phyloP scores from a whole-genome alignment of 1,284 basidiomycete species.

The Mycena sp. region DNA sequence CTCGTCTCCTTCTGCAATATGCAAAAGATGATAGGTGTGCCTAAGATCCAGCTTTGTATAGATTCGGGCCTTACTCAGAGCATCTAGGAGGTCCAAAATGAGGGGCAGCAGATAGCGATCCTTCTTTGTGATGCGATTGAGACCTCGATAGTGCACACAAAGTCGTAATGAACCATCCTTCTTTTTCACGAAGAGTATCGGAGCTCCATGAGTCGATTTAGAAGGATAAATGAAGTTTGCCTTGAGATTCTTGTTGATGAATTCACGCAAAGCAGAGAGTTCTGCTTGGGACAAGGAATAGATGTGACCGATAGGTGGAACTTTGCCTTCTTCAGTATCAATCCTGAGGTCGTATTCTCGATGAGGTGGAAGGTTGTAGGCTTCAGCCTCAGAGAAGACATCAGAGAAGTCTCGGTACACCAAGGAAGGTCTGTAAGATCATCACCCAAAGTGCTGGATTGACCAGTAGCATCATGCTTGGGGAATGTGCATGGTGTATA shows the following conservation, averaged over 20 bases:
- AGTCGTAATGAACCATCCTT: constrained; percentile 37
- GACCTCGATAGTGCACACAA: constrained; percentile 44
- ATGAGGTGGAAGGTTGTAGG: not conserved
- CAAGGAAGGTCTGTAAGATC: not conserved
- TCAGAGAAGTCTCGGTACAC: not conserved
- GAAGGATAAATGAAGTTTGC: constrained; percentile 20
- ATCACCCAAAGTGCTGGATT: not conserved
- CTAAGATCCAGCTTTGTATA: constrained; percentile 24
- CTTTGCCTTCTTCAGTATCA: not conserved
- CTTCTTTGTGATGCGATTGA: constrained; percentile 38
- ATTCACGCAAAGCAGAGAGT: not conserved
- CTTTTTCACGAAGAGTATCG: constrained; percentile 22
- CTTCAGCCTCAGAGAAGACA: not conserved
- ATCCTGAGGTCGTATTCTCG: constrained; percentile 1
- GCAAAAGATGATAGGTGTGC: constrained; percentile 40
- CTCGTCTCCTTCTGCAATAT: constrained; percentile 38
- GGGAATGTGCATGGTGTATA: not conserved
- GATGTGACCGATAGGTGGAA: not conserved
- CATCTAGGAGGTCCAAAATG: constrained; percentile 40
- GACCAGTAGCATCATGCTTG: not conserved
- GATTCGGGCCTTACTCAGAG: constrained; percentile 9
- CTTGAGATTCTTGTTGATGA: constrained; percentile 21
- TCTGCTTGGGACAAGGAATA: constrained; percentile 20
- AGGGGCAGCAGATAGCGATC: constrained; percentile 39
- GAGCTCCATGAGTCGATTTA: constrained; percentile 15